These are phyloP conservation scores for Tolypocladium pustulatum DNA, from an alignment of 2,329 filamentous ascomycete genomes.

Conservation along the genomic window DNA sequence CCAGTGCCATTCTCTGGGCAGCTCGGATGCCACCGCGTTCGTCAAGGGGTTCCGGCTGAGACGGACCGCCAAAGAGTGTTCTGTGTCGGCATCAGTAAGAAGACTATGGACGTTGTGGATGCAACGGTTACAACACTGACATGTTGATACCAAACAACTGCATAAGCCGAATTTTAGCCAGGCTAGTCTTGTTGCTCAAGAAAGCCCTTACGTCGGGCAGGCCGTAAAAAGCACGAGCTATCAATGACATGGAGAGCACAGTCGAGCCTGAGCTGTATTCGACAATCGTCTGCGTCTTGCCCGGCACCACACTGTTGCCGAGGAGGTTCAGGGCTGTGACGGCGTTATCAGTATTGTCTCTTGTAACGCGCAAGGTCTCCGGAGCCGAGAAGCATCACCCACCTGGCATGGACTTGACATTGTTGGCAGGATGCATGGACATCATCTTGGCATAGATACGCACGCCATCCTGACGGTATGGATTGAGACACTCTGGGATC, in stretches of 20 bases:
- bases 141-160: slow-evolving; percentile 49
- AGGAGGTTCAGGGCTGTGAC: slow-evolving; percentile 39
- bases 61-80: slow-evolving; percentile 47
- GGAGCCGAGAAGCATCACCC: slow-evolving; percentile 1
- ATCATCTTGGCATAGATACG: slow-evolving; percentile 58
- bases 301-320: slow-evolving; percentile 7
- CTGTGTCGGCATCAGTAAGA: slow-evolving; percentile 11
- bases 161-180: slow-evolving; percentile 42
- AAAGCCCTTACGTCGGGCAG: slow-evolving; percentile 42
- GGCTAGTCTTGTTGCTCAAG: slow-evolving; percentile 47
- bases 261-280: slow-evolving; percentile 55
- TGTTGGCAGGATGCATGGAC: slow-evolving; percentile 53
- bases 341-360: neutral
- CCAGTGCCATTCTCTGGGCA: slow-evolving; percentile 29
- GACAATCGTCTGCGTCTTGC: slow-evolving; percentile 39
- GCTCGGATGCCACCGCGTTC: slow-evolving; percentile 40
- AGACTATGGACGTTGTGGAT: neutral
- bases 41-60: slow-evolving; percentile 45
- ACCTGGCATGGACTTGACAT: slow-evolving; percentile 54
- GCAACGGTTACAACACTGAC: slow-evolving; percentile 14
- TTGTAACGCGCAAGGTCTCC: neutral
- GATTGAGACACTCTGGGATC: slow-evolving; percentile 45
- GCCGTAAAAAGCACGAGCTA: slow-evolving; percentile 39
- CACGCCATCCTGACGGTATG: slow-evolving; percentile 44
- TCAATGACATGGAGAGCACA: slow-evolving; percentile 48